These are phyloP conservation scores for Pistacia integerrima DNA, from an alignment of 345 rosid genomes.

Conservation along the genomic window DNA sequence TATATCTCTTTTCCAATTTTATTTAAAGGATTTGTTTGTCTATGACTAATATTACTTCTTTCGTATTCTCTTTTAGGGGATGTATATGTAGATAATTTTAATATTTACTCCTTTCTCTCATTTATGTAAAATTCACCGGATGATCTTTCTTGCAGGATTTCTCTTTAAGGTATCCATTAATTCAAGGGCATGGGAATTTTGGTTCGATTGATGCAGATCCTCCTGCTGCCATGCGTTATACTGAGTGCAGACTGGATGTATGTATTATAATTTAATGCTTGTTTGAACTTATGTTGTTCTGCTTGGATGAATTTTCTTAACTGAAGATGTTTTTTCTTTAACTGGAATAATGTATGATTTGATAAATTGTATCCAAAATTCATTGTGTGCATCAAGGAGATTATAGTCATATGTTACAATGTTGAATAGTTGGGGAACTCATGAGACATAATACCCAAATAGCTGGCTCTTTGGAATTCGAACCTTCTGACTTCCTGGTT, in stretches of 20 bases:
- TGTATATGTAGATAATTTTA: too few species aligned
- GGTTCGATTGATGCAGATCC: slow-evolving; percentile 98
- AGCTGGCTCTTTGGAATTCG: too few species aligned
- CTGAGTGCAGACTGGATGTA: slow-evolving; percentile 94
- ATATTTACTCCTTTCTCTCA: background rate
- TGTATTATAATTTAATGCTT: slow-evolving; percentile 28
- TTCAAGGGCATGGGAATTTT: slow-evolving; percentile 95
- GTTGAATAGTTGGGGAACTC: too few species aligned
- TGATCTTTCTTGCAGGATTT: slow-evolving; percentile 57
- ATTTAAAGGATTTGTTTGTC: background rate
- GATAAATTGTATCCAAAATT: too few species aligned
- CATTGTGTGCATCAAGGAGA: too few species aligned
- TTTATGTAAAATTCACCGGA: background rate
- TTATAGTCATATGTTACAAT: too few species aligned
- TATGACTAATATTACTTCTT: background rate
- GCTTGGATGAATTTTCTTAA: background rate
- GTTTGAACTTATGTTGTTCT: background rate
- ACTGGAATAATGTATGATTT: too few species aligned
- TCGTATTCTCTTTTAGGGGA: too few species aligned
- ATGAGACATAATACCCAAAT: too few species aligned
- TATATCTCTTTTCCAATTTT: background rate
- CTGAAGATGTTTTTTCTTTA: too few species aligned
- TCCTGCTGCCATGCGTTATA: slow-evolving; percentile 98
- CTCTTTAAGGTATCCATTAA: slow-evolving; percentile 83
- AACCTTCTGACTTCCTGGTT: too few species aligned